A percentile compares a stretch with the other conserved stretches of the same genome.
Evolutionary conservation across 306 rosid species (phyloP).

Genomic region (Benincasa hispida): DNA sequence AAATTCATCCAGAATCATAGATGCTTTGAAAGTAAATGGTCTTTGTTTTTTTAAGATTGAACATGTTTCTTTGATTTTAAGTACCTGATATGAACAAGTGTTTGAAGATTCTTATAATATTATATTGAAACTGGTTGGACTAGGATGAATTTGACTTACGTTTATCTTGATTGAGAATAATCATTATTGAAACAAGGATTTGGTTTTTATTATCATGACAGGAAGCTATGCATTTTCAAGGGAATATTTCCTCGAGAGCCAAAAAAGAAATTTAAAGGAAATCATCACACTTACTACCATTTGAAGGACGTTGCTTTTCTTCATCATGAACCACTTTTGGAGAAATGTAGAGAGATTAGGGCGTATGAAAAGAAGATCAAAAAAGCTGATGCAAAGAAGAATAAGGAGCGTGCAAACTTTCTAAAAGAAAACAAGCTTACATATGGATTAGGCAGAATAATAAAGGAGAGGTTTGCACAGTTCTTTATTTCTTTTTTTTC

Average conservation of each 20-base stretch:
- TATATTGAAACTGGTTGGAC: neutral
- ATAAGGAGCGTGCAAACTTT: constrained; percentile 49
- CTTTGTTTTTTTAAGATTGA: neutral
- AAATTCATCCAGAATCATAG: neutral
- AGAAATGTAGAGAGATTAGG: constrained; percentile 51
- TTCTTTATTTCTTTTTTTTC: neutral
- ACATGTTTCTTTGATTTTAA: neutral
- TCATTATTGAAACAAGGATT: neutral
- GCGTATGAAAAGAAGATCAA: constrained; percentile 65
- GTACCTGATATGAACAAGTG: neutral
- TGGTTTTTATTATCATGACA: constrained; percentile 17
- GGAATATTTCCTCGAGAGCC: constrained; percentile 91
- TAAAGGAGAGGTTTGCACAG: constrained; percentile 55
- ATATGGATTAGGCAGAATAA: constrained; percentile 51
- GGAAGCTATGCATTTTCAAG: constrained; percentile 85
- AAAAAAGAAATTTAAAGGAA: constrained; percentile 88
- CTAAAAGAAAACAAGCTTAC: constrained; percentile 41
- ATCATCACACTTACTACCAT: constrained; percentile 83
- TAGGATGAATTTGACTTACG: neutral
- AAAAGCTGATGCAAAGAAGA: constrained; percentile 81
- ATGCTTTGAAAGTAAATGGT: neutral
- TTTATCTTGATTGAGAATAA: neutral
- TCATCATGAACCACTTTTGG: constrained; percentile 78
- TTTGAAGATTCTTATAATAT: neutral
- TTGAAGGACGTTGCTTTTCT: constrained; percentile 82